Evolutionary conservation across 2,329 filamentous ascomycete species (phyloP).

Genomic region (Penicillium occitanis): DNA sequence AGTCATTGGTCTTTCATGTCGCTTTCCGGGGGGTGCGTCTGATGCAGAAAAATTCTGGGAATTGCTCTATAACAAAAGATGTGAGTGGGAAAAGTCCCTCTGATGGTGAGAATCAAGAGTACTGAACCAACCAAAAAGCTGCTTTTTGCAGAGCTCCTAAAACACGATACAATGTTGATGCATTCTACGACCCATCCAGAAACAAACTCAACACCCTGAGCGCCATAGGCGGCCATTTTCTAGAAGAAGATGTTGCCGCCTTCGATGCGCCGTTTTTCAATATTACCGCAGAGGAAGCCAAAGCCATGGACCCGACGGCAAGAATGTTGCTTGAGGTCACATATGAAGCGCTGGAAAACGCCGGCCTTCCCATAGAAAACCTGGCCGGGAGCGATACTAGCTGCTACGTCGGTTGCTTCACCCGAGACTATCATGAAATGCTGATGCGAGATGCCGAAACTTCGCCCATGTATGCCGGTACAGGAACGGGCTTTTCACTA

Average conservation of each 20-base stretch:
- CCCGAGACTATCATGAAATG: conserved; percentile 26
- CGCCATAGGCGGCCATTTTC: conserved; percentile 26
- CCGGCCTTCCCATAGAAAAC: conserved; percentile 27
- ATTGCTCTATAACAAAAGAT: conserved; percentile 7
- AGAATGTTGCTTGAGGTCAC: conserved; percentile 28
- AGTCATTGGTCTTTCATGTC: conserved; percentile 20
- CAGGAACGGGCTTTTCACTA: conserved; percentile 25
- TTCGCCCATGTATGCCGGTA: conserved; percentile 24
- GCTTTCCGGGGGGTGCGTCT: conserved; percentile 18
- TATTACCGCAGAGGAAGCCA: conserved; percentile 27
- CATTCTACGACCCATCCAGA: conserved; percentile 1
- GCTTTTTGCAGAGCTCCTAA: not conserved
- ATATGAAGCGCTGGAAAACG: conserved; percentile 29
- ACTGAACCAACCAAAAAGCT: not conserved
- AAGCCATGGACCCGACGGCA: conserved; percentile 25
- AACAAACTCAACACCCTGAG: not conserved
- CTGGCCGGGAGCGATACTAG: conserved; percentile 26
- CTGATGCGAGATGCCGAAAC: conserved; percentile 28
- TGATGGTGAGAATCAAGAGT: not conserved
- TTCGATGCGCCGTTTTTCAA: conserved; percentile 36
- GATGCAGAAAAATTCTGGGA: conserved; percentile 10
- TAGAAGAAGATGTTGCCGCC: conserved; percentile 26
- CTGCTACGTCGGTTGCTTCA: conserved; percentile 27
- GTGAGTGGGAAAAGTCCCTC: not conserved
- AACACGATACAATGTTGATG: conserved; percentile 11